phyloP scores from a whole-genome alignment of 306 rosid genomes.

The Herpetospermum pedunculosum region DNA sequence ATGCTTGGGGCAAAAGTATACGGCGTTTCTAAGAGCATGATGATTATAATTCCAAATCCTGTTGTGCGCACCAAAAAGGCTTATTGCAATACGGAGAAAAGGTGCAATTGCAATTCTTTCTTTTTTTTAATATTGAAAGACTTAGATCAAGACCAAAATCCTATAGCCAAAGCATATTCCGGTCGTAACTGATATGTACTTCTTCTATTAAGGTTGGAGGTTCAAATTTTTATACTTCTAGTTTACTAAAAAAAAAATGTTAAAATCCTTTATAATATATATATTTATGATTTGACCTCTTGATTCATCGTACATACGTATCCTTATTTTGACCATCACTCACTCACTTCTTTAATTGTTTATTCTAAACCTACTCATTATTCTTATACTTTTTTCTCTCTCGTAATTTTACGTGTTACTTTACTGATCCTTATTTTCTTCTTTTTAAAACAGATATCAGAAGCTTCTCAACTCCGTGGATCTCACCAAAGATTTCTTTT shows the following conservation, averaged over 20 bases:
- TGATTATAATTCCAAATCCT: constrained; percentile 76
- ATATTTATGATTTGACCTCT: too few relatives aligned
- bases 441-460: constrained; percentile 75
- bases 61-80: constrained; percentile 59
- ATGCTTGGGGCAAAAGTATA: constrained; percentile 75
- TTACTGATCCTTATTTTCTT: constrained; percentile 17
- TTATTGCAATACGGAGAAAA: constrained; percentile 82
- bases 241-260: too few relatives aligned
- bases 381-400: constrained; percentile 9
- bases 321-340: too few relatives aligned
- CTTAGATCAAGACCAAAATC: constrained; percentile 11
- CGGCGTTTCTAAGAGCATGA: constrained; percentile 60
- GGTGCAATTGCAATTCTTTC: constrained; percentile 22
- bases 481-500: constrained; percentile 96
- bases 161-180: too few relatives aligned
- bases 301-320: too few relatives aligned
- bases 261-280: too few relatives aligned
- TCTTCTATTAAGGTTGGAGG: too few relatives aligned
- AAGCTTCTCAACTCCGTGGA: constrained; percentile 95
- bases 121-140: background rate
- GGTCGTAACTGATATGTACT: too few relatives aligned
- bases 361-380: background rate
- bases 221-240: too few relatives aligned
- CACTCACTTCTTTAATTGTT: too few relatives aligned
- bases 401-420: constrained; percentile 17